phyloP scores from a whole-genome alignment of 805 yeast species.

The Schwanniomyces yamadae region DNA sequence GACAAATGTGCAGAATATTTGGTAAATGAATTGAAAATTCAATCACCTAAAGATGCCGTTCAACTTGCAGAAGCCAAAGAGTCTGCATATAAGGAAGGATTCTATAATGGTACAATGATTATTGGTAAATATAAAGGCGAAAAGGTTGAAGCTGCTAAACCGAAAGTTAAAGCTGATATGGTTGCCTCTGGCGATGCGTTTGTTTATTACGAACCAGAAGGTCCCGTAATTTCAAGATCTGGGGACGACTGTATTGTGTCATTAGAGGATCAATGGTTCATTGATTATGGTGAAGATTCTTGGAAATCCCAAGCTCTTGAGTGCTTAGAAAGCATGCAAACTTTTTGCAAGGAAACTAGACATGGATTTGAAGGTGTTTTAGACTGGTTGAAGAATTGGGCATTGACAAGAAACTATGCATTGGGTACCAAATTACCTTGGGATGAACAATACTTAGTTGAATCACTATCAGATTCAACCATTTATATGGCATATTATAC shows the following conservation, averaged over 20 bases:
- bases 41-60: conserved; percentile 88
- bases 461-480: conserved; percentile 94
- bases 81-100: conserved; percentile 94
- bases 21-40: conserved; percentile 84
- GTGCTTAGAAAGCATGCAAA: conserved; percentile 72
- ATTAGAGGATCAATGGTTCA: conserved; percentile 97
- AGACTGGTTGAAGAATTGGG: conserved; percentile 98
- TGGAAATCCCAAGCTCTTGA: conserved; percentile 86
- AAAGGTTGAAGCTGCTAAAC: conserved; percentile 88
- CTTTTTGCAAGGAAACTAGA: conserved; percentile 78
- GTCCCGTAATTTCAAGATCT: conserved; percentile 84
- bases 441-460: conserved; percentile 92
- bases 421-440: conserved; percentile 94
- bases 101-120: conserved; percentile 80
- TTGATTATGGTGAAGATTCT: conserved; percentile 91
- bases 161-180: conserved; percentile 79
- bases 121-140: conserved; percentile 84
- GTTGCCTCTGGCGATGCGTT: conserved; percentile 78
- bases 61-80: conserved; percentile 92
- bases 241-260: conserved; percentile 97
- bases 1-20: conserved; percentile 80
- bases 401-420: conserved; percentile 94
- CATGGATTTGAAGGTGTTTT: conserved; percentile 92
- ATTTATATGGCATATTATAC: conserved; percentile 95
- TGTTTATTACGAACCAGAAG: conserved; percentile 93